phyloP scores from a whole-genome alignment of 306 rosid genomes.

The Corylus heterophylla region DNA sequence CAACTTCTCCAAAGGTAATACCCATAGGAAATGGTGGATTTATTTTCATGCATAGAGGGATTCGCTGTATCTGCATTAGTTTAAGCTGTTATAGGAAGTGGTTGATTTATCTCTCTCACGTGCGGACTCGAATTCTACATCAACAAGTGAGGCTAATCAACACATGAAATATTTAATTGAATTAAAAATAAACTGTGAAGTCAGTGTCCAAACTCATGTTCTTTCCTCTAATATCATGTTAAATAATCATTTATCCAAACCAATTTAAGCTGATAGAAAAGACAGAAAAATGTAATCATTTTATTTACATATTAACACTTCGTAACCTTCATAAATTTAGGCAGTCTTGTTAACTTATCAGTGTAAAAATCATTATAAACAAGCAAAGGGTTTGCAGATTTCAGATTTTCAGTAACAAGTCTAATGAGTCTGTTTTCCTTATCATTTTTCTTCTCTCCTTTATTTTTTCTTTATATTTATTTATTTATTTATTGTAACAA shows the following conservation, averaged over 20 bases:
- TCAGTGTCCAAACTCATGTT: no score
- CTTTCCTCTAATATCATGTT: no score
- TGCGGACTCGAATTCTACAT: no score
- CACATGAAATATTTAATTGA: no score
- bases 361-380: neutral
- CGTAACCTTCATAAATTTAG: neutral
- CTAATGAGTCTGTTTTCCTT: neutral
- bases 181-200: no score
- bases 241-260: no score
- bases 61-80: neutral
- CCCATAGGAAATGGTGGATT: no score
- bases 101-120: no score
- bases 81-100: neutral
- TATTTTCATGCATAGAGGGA: neutral
- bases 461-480: neutral
- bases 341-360: neutral
- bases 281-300: neutral
- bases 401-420: neutral
- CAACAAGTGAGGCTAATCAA: no score
- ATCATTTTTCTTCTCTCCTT: neutral
- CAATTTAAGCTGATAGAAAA: no score
- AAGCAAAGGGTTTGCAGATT: neutral
- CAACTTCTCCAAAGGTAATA: slow-evolving; percentile 58
- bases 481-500: neutral
- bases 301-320: no score